Evolutionary conservation across 345 rosid genomes (phyloP).

Genomic region (Eucalyptus coolabah): DNA sequence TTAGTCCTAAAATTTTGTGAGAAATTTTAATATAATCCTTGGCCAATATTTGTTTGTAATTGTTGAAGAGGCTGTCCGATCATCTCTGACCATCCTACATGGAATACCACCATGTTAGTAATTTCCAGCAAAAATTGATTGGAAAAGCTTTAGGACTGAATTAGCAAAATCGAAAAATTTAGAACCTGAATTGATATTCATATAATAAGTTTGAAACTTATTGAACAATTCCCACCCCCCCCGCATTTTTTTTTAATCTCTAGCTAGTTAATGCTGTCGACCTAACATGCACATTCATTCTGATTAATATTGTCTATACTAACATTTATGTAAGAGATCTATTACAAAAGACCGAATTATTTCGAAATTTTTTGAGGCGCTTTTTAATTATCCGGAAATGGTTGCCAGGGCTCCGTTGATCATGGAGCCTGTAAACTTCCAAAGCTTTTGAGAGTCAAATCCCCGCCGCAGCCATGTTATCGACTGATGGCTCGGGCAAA

Average conservation of each 20-base stretch:
- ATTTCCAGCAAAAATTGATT: accelerated
- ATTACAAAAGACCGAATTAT: not conserved
- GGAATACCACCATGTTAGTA: accelerated
- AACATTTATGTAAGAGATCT: not conserved
- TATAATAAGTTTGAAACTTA: not conserved
- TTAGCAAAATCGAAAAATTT: accelerated
- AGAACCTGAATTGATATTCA: accelerated
- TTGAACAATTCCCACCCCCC: not conserved
- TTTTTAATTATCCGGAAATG: not conserved
- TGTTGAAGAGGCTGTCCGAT: accelerated
- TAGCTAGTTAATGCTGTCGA: not conserved
- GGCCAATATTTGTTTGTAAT: not conserved
- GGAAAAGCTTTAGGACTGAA: accelerated
- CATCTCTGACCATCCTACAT: accelerated
- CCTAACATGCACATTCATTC: not conserved
- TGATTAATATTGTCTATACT: not conserved
- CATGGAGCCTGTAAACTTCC: not conserved
- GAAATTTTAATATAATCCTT: not conserved
- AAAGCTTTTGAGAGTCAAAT: not conserved
- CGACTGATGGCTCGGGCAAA: not conserved
- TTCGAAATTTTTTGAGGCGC: not conserved
- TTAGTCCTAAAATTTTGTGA: not conserved
- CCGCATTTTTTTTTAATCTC: not conserved
- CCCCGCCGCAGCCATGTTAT: not conserved
- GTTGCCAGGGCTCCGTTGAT: not conserved